Conservation (phyloP, 176 grass and related monocot genomes). For the Bolboschoenus planiculmis region DNA sequence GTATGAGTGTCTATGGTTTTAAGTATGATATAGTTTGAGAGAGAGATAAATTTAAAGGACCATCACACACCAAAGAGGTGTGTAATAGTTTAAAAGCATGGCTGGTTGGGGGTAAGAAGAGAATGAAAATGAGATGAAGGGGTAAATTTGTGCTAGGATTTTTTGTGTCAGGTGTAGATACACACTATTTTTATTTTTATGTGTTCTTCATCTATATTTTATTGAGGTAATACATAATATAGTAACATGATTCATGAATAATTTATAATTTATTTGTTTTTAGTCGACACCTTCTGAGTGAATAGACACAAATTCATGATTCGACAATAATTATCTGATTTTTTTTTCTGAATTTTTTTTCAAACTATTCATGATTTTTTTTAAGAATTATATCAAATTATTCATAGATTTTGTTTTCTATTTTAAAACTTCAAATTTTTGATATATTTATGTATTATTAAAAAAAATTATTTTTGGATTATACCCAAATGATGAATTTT, state of each 20-base stretch:
- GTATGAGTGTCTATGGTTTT: neutral
- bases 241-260: neutral
- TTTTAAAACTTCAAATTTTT: no score
- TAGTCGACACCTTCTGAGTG: neutral
- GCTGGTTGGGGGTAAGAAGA: conserved; percentile 15
- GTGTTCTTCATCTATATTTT: neutral
- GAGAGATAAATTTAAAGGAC: neutral
- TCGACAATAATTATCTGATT: no score
- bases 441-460: no score
- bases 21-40: neutral
- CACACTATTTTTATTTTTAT: neutral
- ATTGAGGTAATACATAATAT: neutral
- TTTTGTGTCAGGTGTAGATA: neutral
- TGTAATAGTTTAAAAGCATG: neutral
- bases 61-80: conserved; percentile 4
- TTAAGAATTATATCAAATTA: neutral
- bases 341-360: neutral
- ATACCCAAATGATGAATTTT: no score
- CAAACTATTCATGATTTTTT: neutral
- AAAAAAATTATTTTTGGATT: no score
- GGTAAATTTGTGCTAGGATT: neutral
- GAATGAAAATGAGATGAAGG: conserved; percentile 22
- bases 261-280: neutral
- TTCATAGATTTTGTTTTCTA: neutral
- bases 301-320: neutral